phyloP scores from a whole-genome alignment of 2,329 filamentous ascomycete genomes.

The Hawksworthiomyces lignivorus region DNA sequence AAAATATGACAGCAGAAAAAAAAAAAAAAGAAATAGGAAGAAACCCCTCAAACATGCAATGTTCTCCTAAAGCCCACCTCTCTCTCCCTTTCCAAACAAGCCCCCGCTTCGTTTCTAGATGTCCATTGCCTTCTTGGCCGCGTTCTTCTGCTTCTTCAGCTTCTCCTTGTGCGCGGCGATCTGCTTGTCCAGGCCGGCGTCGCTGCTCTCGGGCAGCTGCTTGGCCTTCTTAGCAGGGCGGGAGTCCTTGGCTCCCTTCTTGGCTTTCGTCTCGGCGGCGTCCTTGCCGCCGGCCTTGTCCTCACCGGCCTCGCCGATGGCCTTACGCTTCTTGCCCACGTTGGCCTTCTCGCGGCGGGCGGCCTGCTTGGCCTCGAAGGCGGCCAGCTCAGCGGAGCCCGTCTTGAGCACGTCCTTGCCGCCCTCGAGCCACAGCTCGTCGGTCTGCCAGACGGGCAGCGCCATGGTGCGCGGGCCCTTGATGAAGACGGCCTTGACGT shows the following conservation, averaged over 20 bases:
- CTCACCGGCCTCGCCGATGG: constrained; percentile 25
- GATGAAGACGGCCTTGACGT: constrained; percentile 76
- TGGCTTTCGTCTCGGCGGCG: constrained; percentile 45
- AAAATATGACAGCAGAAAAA: background rate
- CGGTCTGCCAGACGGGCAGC: constrained; percentile 88
- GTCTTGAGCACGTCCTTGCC: constrained; percentile 62
- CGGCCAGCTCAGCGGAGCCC: constrained; percentile 39
- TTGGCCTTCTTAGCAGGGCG: constrained; percentile 39
- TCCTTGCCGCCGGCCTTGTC: constrained; percentile 31
- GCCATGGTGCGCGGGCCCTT: constrained; percentile 85
- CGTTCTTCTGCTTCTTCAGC: constrained; percentile 52
- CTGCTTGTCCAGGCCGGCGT: constrained; percentile 48
- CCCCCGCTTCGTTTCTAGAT: too few relatives aligned
- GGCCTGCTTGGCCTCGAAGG: constrained; percentile 25
- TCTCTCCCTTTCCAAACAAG: too few relatives aligned
- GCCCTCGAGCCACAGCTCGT: constrained; percentile 79
- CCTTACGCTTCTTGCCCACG: constrained; percentile 58
- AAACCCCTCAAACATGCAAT: background rate
- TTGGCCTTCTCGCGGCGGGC: constrained; percentile 43
- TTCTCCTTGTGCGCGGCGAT: constrained; percentile 51
- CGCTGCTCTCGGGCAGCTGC: constrained; percentile 35
- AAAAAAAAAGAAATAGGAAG: constrained; percentile 1
- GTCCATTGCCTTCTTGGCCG: constrained; percentile 32
- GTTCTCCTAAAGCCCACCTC: too few relatives aligned
- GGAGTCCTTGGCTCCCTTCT: constrained; percentile 37